Percentiles rank a stretch among this genome's conserved stretches.
phyloP scores from a whole-genome alignment of 2,329 filamentous ascomycete genomes.

The Colletotrichum sp. region DNA sequence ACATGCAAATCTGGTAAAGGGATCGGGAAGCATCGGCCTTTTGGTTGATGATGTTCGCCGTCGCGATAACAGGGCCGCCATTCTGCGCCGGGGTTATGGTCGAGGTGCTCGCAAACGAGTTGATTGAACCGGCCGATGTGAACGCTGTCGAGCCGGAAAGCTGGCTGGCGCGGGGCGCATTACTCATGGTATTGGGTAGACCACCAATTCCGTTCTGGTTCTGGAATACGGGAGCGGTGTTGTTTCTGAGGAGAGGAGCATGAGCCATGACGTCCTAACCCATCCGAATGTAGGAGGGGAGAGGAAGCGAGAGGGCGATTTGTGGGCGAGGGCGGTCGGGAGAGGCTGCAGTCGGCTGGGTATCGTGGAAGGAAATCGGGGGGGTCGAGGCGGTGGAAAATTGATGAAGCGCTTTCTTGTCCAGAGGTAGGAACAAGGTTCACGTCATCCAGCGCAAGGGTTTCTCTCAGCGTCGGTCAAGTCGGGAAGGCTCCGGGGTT shows the following conservation, averaged over 20 bases:
- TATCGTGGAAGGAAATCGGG: not conserved
- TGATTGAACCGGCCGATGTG: slow-evolving; percentile 57
- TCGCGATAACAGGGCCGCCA: slow-evolving; percentile 72
- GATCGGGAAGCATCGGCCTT: slow-evolving; percentile 90
- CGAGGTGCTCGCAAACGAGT: slow-evolving; percentile 49
- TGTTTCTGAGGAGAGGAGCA: slow-evolving; percentile 64
- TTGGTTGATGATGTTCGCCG: slow-evolving; percentile 96
- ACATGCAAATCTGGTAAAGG: slow-evolving; percentile 93
- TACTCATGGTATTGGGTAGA: slow-evolving; percentile 54
- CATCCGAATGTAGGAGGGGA: slow-evolving; percentile 37
- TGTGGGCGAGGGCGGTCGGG: not conserved
- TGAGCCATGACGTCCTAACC: slow-evolving; percentile 60
- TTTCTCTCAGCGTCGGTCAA: slow-evolving; percentile 5
- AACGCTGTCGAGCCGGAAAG: slow-evolving; percentile 66
- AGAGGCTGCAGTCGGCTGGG: not conserved
- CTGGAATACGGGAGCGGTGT: slow-evolving; percentile 61
- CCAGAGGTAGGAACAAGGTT: not conserved
- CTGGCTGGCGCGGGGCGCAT: slow-evolving; percentile 63
- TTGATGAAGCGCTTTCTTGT: slow-evolving; percentile 9
- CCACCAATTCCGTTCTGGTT: slow-evolving; percentile 51
- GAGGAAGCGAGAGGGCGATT: not conserved
- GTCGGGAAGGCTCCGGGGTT: not conserved
- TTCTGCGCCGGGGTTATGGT: slow-evolving; percentile 48
- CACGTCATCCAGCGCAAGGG: slow-evolving; percentile 16
- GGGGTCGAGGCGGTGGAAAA: not conserved